phyloP scores from a whole-genome alignment of 345 rosid species.

The Reutealis trisperma region DNA sequence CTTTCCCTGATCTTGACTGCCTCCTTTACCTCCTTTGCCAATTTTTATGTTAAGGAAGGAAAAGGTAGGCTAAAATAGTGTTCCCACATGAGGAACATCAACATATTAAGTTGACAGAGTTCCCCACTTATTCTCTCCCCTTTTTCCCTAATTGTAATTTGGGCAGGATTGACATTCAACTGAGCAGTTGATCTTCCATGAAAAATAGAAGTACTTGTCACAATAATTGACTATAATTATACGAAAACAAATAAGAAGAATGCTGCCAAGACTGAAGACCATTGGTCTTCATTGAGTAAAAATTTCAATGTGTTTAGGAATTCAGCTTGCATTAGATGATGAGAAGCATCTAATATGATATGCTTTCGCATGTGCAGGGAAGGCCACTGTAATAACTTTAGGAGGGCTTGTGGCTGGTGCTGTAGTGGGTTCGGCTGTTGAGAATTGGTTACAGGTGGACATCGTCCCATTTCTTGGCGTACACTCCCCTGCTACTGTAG shows the following conservation, averaged over 20 bases:
- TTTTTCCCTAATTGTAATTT: background rate
- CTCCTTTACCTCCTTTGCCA: background rate
- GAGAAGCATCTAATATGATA: background rate
- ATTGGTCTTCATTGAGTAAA: background rate
- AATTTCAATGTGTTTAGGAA: background rate
- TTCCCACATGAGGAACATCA: background rate
- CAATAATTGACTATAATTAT: background rate
- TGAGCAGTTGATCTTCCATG: background rate
- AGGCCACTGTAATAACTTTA: constrained; percentile 74
- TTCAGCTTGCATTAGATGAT: background rate
- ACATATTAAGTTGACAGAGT: background rate
- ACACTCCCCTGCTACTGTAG: constrained; percentile 81
- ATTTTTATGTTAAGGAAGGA: background rate
- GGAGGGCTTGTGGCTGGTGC: constrained; percentile 98
- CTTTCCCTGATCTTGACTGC: background rate
- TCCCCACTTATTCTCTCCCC: background rate
- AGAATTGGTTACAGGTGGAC: constrained; percentile 96
- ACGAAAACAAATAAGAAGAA: background rate
- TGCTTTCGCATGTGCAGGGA: constrained; percentile 50
- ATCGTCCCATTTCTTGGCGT: constrained; percentile 82
- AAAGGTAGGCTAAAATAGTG: background rate
- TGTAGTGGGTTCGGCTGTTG: constrained; percentile 83
- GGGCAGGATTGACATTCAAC: background rate
- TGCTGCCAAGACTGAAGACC: background rate
- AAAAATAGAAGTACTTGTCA: background rate